Conservation (phyloP, 2,329 filamentous ascomycete species). For the Ceratocystis destructans region DNA sequence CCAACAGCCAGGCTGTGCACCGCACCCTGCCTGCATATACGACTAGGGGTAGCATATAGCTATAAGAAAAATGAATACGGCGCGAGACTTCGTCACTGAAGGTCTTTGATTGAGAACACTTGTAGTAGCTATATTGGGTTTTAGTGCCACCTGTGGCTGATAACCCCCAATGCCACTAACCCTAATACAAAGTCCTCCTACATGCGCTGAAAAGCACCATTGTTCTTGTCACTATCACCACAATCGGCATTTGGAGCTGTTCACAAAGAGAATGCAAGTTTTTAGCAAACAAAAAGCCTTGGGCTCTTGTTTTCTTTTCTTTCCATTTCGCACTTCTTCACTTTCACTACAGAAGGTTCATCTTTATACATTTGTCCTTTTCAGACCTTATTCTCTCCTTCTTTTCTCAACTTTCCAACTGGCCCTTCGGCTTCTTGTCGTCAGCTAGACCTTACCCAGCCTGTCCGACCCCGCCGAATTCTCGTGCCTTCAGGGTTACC, state of each 20-base stretch:
- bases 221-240: background rate
- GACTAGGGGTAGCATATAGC: background rate
- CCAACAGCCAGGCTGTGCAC: background rate
- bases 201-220: background rate
- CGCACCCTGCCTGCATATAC: conserved; percentile 1
- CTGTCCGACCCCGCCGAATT: background rate
- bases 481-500: background rate
- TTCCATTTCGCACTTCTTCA: background rate
- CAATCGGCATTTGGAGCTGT: background rate
- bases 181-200: background rate
- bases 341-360: background rate
- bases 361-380: background rate
- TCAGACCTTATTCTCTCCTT: background rate
- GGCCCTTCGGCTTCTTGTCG: background rate
- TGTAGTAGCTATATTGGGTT: background rate
- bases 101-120: background rate
- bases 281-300: background rate
- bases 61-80: background rate
- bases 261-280: background rate
- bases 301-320: background rate
- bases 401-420: background rate
- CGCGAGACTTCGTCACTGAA: background rate
- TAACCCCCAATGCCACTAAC: background rate
- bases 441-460: background rate
- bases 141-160: background rate